Conservation (phyloP, 345 rosid genomes). For the Camelina sativa region DNA sequence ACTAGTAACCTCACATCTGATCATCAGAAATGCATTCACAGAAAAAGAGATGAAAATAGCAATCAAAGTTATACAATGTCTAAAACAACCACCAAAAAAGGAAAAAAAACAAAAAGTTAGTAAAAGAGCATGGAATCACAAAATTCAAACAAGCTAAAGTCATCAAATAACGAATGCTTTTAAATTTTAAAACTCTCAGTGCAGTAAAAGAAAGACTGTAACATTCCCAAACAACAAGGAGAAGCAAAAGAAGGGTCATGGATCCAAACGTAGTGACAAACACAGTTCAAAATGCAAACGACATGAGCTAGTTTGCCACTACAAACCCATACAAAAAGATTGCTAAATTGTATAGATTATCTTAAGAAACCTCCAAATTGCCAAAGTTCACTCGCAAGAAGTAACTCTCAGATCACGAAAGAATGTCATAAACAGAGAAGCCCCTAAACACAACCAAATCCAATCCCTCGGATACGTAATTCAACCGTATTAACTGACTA, state of each 20-base stretch:
- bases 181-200: background rate
- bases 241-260: background rate
- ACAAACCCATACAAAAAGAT: background rate
- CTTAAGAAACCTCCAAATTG: background rate
- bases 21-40: background rate
- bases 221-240: background rate
- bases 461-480: background rate
- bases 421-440: background rate
- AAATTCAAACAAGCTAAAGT: too few species aligned
- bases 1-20: slow-evolving; percentile 7
- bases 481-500: too few species aligned
- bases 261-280: background rate
- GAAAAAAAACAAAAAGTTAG: too few species aligned
- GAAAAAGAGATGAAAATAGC: background rate
- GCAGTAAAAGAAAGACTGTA: background rate
- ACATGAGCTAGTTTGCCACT: background rate
- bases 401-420: slow-evolving; percentile 1
- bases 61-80: background rate
- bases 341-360: slow-evolving; percentile 2
- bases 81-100: too few species aligned
- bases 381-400: background rate
- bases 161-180: too few species aligned
- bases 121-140: background rate
- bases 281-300: slow-evolving; percentile 15
- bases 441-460: slow-evolving; percentile 13